Evolutionary conservation across 305 asterid genomes (phyloP).

Genomic region (Fraxinus greggii): DNA sequence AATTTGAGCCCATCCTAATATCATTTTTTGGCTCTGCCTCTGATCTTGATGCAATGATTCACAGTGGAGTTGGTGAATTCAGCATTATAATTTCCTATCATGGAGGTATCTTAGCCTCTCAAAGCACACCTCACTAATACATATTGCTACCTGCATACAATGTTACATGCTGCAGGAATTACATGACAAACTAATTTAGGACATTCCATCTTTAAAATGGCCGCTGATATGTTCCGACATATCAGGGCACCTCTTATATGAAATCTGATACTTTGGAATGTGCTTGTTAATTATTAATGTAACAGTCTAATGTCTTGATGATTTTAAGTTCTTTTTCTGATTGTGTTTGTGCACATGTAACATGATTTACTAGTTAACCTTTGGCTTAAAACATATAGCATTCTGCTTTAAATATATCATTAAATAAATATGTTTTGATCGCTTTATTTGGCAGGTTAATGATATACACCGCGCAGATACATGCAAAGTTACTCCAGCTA

Average conservation of each 20-base stretch:
- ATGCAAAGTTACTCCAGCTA: constrained; percentile 94
- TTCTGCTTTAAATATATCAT: constrained; percentile 12
- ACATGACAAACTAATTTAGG: neutral
- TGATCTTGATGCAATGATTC: neutral
- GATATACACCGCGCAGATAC: constrained; percentile 78
- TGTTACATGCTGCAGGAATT: neutral
- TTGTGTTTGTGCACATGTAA: neutral
- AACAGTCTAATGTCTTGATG: neutral
- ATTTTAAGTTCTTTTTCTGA: neutral
- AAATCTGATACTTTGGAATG: neutral
- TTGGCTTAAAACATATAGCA: constrained; percentile 18
- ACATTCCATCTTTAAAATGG: neutral
- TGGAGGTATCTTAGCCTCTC: neutral
- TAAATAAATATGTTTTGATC: constrained; percentile 14
- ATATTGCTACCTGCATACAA: neutral
- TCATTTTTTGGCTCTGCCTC: neutral
- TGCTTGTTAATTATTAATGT: neutral
- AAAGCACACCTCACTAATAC: neutral
- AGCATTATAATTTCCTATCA: neutral
- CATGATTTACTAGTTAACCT: constrained; percentile 18
- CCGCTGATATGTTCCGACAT: neutral
- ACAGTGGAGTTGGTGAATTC: neutral
- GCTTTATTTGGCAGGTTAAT: constrained; percentile 54
- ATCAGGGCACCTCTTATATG: neutral
- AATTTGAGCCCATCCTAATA: neutral